Conservation (phyloP, 495 filamentous ascomycete genomes). For the Penicillium canariense region DNA sequence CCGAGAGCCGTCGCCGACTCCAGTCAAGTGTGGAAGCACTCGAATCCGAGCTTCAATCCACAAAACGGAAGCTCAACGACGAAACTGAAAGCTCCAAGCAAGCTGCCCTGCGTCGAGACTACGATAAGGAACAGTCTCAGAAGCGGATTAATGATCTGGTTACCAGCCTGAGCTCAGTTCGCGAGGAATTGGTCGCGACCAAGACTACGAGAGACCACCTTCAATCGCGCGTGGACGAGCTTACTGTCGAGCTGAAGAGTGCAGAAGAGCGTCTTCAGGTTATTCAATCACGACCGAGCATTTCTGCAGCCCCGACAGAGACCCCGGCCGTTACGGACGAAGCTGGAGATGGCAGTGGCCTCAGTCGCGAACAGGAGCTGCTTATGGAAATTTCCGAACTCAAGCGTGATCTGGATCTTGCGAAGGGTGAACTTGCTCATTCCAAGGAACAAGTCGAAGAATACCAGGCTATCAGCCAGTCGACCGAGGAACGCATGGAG, state of each 20-base stretch:
- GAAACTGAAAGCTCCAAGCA: constrained; percentile 83
- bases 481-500: constrained; percentile 83
- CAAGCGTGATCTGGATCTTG: constrained; percentile 74
- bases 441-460: constrained; percentile 76
- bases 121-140: constrained; percentile 79
- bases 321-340: constrained; percentile 32
- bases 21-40: constrained; percentile 73
- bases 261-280: constrained; percentile 82
- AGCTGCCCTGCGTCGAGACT: constrained; percentile 75
- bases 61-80: constrained; percentile 79
- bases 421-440: constrained; percentile 71
- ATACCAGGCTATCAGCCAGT: constrained; percentile 84
- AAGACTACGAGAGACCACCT: constrained; percentile 87
- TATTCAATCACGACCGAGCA: constrained; percentile 69
- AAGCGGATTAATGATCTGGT: constrained; percentile 88
- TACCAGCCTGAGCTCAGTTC: constrained; percentile 67
- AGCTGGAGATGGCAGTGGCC: constrained; percentile 46
- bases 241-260: constrained; percentile 80
- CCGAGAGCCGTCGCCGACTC: constrained; percentile 73
- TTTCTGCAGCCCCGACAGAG: constrained; percentile 42
- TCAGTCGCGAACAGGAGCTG: constrained; percentile 80
- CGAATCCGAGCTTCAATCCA: constrained; percentile 71
- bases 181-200: constrained; percentile 76
- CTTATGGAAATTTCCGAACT: constrained; percentile 78
- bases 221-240: constrained; percentile 80